phyloP scores from a whole-genome alignment of 495 filamentous ascomycete genomes.

The Neurospora sp. region DNA sequence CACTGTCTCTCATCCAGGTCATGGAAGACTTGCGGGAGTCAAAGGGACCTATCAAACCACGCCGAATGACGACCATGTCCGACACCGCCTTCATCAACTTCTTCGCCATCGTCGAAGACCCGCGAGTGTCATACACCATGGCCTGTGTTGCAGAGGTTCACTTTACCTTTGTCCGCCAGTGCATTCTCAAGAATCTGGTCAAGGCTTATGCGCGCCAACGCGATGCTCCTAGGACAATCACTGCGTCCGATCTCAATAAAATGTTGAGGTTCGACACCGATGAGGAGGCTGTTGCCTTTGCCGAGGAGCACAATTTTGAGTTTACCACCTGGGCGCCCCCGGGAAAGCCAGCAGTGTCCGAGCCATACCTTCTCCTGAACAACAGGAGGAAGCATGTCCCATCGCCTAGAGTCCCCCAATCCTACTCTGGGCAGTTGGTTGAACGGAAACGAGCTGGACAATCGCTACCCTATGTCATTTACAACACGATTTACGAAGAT shows the following conservation, averaged over 20 bases:
- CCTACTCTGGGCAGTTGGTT: constrained; percentile 33
- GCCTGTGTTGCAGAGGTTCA: constrained; percentile 88
- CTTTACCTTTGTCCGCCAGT: constrained; percentile 71
- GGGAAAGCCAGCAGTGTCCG: constrained; percentile 28
- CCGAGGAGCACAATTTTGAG: constrained; percentile 54
- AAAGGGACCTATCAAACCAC: constrained; percentile 30
- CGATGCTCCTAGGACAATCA: constrained; percentile 68
- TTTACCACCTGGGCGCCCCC: constrained; percentile 34
- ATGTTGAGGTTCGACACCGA: constrained; percentile 65
- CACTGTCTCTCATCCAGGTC: constrained; percentile 27
- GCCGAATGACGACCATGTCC: constrained; percentile 31
- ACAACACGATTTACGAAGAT: constrained; percentile 34
- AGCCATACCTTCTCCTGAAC: constrained; percentile 41
- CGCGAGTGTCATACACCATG: constrained; percentile 74
- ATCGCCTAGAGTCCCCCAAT: constrained; percentile 32
- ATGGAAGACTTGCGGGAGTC: constrained; percentile 23
- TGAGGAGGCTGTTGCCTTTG: constrained; percentile 60
- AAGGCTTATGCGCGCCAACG: constrained; percentile 48
- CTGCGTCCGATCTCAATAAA: constrained; percentile 51
- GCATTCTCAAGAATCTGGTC: constrained; percentile 60
- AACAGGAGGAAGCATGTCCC: constrained; percentile 19
- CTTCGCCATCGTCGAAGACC: constrained; percentile 62
- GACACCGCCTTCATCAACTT: constrained; percentile 60
- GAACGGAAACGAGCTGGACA: constrained; percentile 37
- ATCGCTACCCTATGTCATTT: constrained; percentile 33